These are phyloP conservation scores for Gastrodia elata DNA, from an alignment of 106 monocot genomes.

Conservation along the genomic window DNA sequence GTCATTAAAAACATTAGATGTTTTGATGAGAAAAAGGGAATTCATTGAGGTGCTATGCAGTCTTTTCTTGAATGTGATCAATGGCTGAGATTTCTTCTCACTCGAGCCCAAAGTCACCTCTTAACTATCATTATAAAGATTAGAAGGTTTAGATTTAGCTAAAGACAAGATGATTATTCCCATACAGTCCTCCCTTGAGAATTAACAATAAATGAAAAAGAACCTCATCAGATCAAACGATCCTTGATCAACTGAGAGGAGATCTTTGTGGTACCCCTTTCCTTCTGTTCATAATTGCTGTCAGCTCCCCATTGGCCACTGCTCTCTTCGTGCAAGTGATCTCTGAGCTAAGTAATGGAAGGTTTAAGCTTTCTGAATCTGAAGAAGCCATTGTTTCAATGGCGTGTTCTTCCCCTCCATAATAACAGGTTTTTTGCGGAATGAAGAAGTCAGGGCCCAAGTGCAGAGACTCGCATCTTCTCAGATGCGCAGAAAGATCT, in stretches of 20 bases:
- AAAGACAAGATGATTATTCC: not conserved
- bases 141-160: not conserved
- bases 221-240: not conserved
- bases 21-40: too few species aligned
- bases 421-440: constrained; percentile 38
- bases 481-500: constrained; percentile 52
- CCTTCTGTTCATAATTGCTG: constrained; percentile 74
- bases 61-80: too few species aligned
- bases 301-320: constrained; percentile 38
- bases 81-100: too few species aligned
- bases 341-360: constrained; percentile 22
- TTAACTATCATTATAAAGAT: too few species aligned
- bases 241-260: constrained; percentile 59
- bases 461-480: constrained; percentile 51
- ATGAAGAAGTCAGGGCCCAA: constrained; percentile 64
- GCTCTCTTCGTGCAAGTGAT: constrained; percentile 43
- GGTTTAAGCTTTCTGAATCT: constrained; percentile 65
- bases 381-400: constrained; percentile 56
- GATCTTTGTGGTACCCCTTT: constrained; percentile 88
- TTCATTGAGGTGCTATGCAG: too few species aligned
- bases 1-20: too few species aligned
- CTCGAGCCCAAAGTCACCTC: too few species aligned
- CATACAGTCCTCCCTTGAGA: not conserved
- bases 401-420: not conserved
- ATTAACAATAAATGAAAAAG: not conserved